Evolutionary conservation across 805 yeast species (phyloP).

Genomic region (Cyberlindnera galapagoensis): DNA sequence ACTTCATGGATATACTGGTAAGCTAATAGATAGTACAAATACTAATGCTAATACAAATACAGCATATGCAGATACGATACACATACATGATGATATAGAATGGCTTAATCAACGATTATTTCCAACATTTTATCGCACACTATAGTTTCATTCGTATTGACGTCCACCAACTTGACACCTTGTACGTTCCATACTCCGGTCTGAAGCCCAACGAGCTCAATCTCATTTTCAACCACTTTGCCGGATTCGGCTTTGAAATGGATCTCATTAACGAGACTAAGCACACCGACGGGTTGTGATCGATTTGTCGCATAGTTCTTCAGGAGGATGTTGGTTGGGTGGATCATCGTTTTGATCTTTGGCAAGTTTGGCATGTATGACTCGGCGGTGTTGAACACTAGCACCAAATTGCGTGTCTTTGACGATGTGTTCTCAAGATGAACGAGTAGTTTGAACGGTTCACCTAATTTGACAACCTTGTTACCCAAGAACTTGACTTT

Average conservation of each 20-base stretch:
- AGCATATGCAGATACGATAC: too few species aligned
- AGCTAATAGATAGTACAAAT: too few species aligned
- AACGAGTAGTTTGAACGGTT: constrained; percentile 53
- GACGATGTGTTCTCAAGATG: constrained; percentile 57
- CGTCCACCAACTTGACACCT: constrained; percentile 61
- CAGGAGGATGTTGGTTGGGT: constrained; percentile 22
- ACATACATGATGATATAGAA: too few species aligned
- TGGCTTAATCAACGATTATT: constrained; percentile 38
- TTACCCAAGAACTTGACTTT: constrained; percentile 57
- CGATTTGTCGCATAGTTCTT: constrained; percentile 32
- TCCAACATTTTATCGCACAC: constrained; percentile 69
- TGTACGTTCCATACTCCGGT: constrained; percentile 59
- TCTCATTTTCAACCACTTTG: constrained; percentile 56
- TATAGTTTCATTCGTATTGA: constrained; percentile 55
- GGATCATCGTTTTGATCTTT: constrained; percentile 18
- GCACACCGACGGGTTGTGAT: constrained; percentile 46
- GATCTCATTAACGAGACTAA: constrained; percentile 60
- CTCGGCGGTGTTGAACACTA: constrained; percentile 29
- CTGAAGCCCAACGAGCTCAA: constrained; percentile 54
- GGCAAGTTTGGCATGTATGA: constrained; percentile 19
- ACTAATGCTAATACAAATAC: too few species aligned
- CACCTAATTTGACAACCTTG: constrained; percentile 53
- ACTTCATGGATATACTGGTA: constrained; percentile 24
- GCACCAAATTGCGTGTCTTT: constrained; percentile 44
- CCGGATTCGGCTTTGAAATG: constrained; percentile 48